phyloP scores from a whole-genome alignment of 768 basidiomycete genomes.

The Termitomyces sp. region DNA sequence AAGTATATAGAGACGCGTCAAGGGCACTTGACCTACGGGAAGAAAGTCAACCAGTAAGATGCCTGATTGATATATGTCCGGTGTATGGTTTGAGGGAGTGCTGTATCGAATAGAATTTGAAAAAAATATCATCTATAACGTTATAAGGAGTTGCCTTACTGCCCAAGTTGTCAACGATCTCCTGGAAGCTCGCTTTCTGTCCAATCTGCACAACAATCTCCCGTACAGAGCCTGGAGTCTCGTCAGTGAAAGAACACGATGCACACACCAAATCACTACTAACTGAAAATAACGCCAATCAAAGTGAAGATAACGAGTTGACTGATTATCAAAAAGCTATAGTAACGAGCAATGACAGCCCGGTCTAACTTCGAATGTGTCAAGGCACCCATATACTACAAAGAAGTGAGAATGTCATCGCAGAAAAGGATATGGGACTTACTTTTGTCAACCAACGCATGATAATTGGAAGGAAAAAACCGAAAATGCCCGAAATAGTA shows the following conservation, averaged over 20 bases:
- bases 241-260: not conserved
- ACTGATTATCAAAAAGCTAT: conserved; percentile 88
- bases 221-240: conserved; percentile 35
- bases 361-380: conserved; percentile 84
- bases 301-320: conserved; percentile 94
- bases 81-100: conserved; percentile 71
- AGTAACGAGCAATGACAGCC: conserved; percentile 90
- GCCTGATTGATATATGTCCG: conserved; percentile 87
- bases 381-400: conserved; percentile 54
- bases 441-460: conserved; percentile 87
- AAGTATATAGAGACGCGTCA: not conserved
- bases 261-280: conserved; percentile 50
- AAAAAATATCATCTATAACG: not conserved
- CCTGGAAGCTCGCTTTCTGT: conserved; percentile 37
- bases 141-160: conserved; percentile 29
- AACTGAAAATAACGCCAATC: conserved; percentile 87
- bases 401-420: conserved; percentile 42
- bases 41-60: conserved; percentile 91
- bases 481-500: conserved; percentile 81
- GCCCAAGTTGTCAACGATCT: conserved; percentile 44
- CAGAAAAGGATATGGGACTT: conserved; percentile 49
- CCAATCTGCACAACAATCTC: conserved; percentile 43
- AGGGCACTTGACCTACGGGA: conserved; percentile 62
- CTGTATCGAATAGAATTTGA: conserved; percentile 31
- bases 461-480: conserved; percentile 85